phyloP scores from a whole-genome alignment of 257 asterid species.

The Scutellaria galericulata region DNA sequence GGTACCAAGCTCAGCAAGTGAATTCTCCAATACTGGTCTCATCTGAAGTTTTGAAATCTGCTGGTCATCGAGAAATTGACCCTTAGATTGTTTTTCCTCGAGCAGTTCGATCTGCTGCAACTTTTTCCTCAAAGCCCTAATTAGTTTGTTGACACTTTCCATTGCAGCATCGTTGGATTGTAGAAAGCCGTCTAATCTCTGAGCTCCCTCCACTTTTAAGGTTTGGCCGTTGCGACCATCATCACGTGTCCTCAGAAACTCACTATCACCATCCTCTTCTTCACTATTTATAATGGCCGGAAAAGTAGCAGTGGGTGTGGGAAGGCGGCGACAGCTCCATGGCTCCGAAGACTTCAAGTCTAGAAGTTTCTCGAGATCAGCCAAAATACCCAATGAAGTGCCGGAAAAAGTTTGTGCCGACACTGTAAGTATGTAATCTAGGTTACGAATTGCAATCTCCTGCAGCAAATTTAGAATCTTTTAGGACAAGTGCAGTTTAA shows the following conservation, averaged over 20 bases:
- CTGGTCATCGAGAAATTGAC: constrained; percentile 82
- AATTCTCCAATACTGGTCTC: constrained; percentile 62
- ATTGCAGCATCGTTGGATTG: constrained; percentile 54
- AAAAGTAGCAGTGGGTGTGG: constrained; percentile 90
- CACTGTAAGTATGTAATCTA: constrained; percentile 84
- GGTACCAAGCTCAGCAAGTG: constrained; percentile 82
- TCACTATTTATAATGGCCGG: constrained; percentile 85
- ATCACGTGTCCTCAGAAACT: constrained; percentile 56
- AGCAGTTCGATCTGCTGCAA: constrained; percentile 97
- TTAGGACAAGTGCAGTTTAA: constrained; percentile 18
- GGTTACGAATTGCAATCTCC: constrained; percentile 91
- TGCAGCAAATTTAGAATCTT: constrained; percentile 50
- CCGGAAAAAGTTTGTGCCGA: constrained; percentile 63
- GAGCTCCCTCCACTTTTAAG: constrained; percentile 45
- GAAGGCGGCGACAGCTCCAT: constrained; percentile 87
- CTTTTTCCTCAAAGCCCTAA: constrained; percentile 86
- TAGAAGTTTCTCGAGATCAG: constrained; percentile 71
- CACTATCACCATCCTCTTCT: constrained; percentile 71
- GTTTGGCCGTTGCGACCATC: constrained; percentile 45
- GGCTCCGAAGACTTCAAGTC: constrained; percentile 83
- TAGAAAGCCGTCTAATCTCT: constrained; percentile 67
- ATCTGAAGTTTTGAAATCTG: constrained; percentile 81
- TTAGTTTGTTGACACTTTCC: constrained; percentile 63
- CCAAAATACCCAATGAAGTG: constrained; percentile 74
- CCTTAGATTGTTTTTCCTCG: constrained; percentile 75